Evolutionary conservation across 352 stramenopile species (phyloP), one percentile per base, ranked within the genome.

Genomic region (Globisporangium takayamanum): DNA sequence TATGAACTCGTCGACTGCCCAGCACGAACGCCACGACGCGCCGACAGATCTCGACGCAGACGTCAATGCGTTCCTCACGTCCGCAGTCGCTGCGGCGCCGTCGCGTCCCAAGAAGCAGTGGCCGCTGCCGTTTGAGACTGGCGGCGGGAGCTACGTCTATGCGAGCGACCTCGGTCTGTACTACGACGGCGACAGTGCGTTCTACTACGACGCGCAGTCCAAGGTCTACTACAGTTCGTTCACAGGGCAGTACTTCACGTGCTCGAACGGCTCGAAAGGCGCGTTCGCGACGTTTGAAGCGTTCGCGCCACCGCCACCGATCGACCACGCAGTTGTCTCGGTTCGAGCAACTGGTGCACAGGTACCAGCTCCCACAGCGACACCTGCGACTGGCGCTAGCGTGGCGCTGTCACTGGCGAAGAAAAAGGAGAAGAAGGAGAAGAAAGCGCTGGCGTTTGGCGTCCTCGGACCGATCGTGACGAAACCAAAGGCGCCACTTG

Each of bases 111-210:
- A 81, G 72, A 94, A 94, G 57, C 63, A 64, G 55, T 94, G 82
- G 76, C 85, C 85, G 33, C 60, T 65, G 28, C 81, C 83, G 28
- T 94, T 94, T 51, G 85, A 94, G 66, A 87, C 75, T 12, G 83
- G 62, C 15, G 85, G 85, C 4, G 85, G 83, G 16, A 88, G 78
- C 62, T 94, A 91, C 44, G 67, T 90, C 12, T 94, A 77, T 55
- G 70, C 63, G 18, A 86, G 69, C 42, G 78, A 89, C 30, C 72
- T 62, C 59, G 83, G 85, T 0, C 67, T 94, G 47, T 93, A 92
- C 57, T 94, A 85, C 62, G 79, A 94, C 53, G 63, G 68, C 1
- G 78, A 93, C 62, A 92, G 80, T 59, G 83, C 89, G 81, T 94
- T 92, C 36, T 93, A 91, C 67, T 93, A 92, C 68, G 68, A 92